These are phyloP conservation scores for Dillenia turbinata DNA, from an alignment of 164 flowering plant species.

Conservation along the genomic window DNA sequence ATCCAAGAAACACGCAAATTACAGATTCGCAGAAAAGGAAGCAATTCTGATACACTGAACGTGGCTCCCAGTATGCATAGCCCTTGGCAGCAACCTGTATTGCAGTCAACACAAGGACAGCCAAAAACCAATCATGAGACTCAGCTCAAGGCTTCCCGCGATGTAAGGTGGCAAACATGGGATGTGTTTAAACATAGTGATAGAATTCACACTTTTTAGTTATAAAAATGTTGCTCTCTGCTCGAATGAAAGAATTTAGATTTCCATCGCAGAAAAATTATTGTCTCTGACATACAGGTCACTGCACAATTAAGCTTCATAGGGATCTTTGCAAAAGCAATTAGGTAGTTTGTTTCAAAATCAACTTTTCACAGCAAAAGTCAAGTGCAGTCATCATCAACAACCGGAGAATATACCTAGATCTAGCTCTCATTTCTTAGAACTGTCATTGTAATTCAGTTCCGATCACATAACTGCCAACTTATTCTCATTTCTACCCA, in stretches of 20 bases:
- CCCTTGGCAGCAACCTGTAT: constrained; percentile 31
- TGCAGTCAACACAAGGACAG: constrained; percentile 15
- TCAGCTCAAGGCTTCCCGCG: constrained; percentile 99
- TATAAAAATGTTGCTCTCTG: not conserved
- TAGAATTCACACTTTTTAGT: not conserved
- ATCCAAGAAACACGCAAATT: constrained; percentile 82
- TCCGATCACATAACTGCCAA: too few relatives aligned
- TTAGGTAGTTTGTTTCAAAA: too few relatives aligned
- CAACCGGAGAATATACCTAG: too few relatives aligned
- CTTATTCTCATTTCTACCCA: too few relatives aligned
- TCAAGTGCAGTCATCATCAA: too few relatives aligned
- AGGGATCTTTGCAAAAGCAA: too few relatives aligned
- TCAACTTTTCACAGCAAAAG: too few relatives aligned
- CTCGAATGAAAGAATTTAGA: not conserved
- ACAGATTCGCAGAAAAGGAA: constrained; percentile 62
- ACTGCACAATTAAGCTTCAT: too few relatives aligned
- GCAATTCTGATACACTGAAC: constrained; percentile 26
- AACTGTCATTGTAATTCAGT: too few relatives aligned
- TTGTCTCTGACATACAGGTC: too few relatives aligned
- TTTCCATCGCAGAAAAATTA: too few relatives aligned
- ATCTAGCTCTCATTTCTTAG: too few relatives aligned
- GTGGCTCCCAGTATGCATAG: constrained; percentile 21
- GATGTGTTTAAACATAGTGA: constrained; percentile 21
- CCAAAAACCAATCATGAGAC: constrained; percentile 61
- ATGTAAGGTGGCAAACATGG: constrained; percentile 91